A percentile compares a stretch with the other conserved stretches of the same genome.
Evolutionary conservation across 768 basidiomycete genomes (phyloP).

Genomic region (Mycena latifolia): DNA sequence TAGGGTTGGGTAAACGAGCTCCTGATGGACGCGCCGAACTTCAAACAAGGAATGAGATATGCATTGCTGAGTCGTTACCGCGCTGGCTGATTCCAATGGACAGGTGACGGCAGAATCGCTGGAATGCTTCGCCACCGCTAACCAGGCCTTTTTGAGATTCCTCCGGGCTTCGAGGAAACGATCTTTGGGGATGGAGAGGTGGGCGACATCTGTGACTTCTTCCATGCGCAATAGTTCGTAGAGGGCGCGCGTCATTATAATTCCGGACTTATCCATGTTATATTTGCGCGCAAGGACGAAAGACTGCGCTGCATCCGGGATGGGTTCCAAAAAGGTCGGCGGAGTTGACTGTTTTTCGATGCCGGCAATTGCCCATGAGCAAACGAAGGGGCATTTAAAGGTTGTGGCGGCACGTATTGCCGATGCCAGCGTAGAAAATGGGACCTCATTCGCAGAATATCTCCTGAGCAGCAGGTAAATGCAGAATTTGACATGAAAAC

Average conservation of each 20-base stretch:
- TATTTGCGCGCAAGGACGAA: background rate
- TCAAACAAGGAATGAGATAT: background rate
- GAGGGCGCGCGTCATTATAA: background rate
- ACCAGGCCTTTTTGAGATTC: background rate
- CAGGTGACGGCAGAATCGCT: background rate
- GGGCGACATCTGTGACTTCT: background rate
- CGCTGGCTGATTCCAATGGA: background rate
- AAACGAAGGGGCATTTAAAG: background rate
- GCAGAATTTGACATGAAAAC: background rate
- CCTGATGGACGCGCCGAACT: background rate
- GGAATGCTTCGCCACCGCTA: background rate
- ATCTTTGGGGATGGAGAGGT: background rate
- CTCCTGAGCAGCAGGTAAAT: background rate
- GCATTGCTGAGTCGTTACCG: background rate
- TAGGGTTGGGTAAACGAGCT: background rate
- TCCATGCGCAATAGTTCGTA: slow-evolving; percentile 1
- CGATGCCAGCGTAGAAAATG: background rate
- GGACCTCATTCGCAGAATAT: background rate
- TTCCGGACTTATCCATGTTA: background rate
- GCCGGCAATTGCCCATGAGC: background rate
- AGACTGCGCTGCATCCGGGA: background rate
- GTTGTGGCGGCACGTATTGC: background rate
- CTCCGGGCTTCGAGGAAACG: background rate
- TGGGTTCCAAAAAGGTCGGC: background rate
- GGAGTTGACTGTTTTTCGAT: background rate